Percentiles rank a stretch among this genome's conserved stretches.
Conservation (phyloP, 331 rosid genomes). For the Saraca asoca region DNA sequence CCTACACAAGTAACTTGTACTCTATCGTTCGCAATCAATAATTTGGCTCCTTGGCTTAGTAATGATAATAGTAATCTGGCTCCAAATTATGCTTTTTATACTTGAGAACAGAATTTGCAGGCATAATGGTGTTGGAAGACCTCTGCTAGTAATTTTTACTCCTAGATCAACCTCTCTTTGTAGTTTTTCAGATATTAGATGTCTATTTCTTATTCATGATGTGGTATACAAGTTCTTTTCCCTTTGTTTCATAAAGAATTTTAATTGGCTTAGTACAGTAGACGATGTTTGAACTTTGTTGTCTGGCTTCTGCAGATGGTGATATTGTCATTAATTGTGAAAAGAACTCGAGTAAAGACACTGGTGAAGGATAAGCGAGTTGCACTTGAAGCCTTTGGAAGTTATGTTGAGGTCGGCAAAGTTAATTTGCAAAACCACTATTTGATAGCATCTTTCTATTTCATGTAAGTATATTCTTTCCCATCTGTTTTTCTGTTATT, state of each 20-base stretch:
- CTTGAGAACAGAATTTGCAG: neutral
- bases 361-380: constrained; percentile 82
- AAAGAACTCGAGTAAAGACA: constrained; percentile 71
- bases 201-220: neutral
- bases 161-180: neutral
- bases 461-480: neutral
- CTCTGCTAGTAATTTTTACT: no score
- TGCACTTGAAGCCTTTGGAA: constrained; percentile 93
- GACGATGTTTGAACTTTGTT: constrained; percentile 39
- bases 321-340: constrained; percentile 82
- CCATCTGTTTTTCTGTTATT: constrained; percentile 22
- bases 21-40: neutral
- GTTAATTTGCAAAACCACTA: constrained; percentile 23
- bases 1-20: neutral
- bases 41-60: neutral
- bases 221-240: no score
- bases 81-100: constrained; percentile 7
- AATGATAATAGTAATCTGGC: no score
- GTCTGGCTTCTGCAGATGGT: constrained; percentile 77
- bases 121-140: no score
- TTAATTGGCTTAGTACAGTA: constrained; percentile 26
- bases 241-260: neutral
- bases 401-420: constrained; percentile 80
- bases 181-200: neutral
- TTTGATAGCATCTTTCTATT: neutral